Evolutionary conservation across 768 basidiomycete species (phyloP), one percentile per base, ranked within the genome.

Genomic region (Thelephora aurantiotincta): DNA sequence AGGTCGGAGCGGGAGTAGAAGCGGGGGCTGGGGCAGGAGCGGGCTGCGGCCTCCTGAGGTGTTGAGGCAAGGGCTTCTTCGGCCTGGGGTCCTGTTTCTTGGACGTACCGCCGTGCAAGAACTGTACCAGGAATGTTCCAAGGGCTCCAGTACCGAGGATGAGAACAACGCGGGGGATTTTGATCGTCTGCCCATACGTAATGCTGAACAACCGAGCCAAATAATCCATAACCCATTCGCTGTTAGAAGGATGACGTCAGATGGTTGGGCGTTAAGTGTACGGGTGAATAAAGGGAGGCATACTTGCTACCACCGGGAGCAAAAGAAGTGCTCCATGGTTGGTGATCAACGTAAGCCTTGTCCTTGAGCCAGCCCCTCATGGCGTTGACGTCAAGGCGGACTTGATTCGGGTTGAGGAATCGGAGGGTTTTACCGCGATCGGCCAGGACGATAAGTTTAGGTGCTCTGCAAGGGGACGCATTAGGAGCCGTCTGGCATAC

Each of bases 231-330:
- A 85, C 54, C 59, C 66, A 78, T 68, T 87, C 87, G 48, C 86
- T 89, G 52, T 14, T 1, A 44, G 50, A 22, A 52, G 42, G 44
- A 35, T 35, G 7, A 20, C 26, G 26, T 30, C 26, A 30, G 26
- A 9, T n/a, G 9, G 26, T 48, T 45, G 38, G 33, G 37, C 14
- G 46, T 49, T 36, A 33, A 35, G 16, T 20, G 33, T 6, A 2
- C 18, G 48, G 57, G 30, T 43, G 44, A 7, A 34, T 43, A 46
- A 7, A 14, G 33, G 18, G 35, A 44, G 43, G 58, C 68, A 23
- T 57, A 86, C 89, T 79, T 72, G 48, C 70, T 69, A 35, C 90
- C 89, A 35, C 87, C 88, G 6, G 90, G 90, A 7, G 76, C 75
- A 54, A 75, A 93, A 33, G 66, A 57, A 11, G 78, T 68, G 13